Evolutionary conservation across 495 filamentous ascomycete genomes (phyloP), one percentile per base, ranked within the genome.

Genomic region (Jackrogersella minutella): DNA sequence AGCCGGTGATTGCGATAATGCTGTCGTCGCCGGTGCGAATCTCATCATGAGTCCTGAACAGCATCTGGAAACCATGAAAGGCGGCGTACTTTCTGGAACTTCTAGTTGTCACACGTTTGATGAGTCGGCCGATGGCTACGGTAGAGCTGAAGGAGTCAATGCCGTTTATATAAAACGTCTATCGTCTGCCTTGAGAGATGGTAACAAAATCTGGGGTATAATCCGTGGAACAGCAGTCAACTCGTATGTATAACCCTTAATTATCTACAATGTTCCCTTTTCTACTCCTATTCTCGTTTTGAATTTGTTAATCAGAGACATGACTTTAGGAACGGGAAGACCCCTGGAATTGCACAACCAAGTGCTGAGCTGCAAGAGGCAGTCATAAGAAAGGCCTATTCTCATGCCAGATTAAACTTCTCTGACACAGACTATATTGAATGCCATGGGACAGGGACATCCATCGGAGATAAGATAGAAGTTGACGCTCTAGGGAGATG

Each of bases 361-460:
- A 80, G 69, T 46, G 63, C 64, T 1, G 62, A 62, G 0, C 77
- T 81, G 0, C 86, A 89, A 60, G 80, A 77, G 28, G 62, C 63
- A 0, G 66, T 85, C 0, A 78, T 81, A 14, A 74, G 78, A 11
- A 66, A 71, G 31, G 73, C 80, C 1, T 79, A 78, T 59, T 33
- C 56, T 13, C 47, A 64, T 21, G 79, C 76, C 5, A 72, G 75
- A 1, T 68, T 80, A 1, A 19, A 71, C 19, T 73, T 74, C 1
- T n/a, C 44, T 4, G 58, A 76, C 3, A 85, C 82, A 0, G 58
- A 73, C 8, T 83, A 79, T 33, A 69, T 86, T 10, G 80, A 83
- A 52, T 81, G 75, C 8, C 83, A 85, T 54, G 82, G 82, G 1
- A 85, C 84, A 5, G 84, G 84, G 1, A 86, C 84, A 0, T 59